Conservation (phyloP, 2,329 filamentous ascomycete genomes). For the Fusarium algeriense region DNA sequence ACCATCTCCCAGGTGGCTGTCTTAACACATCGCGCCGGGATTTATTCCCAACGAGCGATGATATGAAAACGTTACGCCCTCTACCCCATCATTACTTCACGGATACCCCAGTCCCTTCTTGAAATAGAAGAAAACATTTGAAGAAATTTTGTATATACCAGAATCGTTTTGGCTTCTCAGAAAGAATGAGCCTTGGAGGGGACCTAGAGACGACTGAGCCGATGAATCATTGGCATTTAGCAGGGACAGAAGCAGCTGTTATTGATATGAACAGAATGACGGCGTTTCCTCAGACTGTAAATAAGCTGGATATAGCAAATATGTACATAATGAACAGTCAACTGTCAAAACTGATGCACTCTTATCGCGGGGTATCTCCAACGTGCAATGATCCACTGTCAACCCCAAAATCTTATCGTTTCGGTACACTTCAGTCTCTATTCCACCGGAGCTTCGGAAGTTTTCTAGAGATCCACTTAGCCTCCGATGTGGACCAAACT, state of each 20-base stretch:
- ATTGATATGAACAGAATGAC: not conserved
- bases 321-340: not conserved
- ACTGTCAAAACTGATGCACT: not conserved
- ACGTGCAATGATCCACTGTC: not conserved
- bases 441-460: conserved; percentile 1
- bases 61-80: conserved; percentile 2
- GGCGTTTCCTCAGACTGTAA: not conserved
- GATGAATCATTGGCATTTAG: not conserved
- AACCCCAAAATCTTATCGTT: not conserved
- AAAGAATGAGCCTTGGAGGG: not conserved
- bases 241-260: not conserved
- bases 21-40: not conserved
- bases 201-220: too few species aligned
- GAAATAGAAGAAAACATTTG: not conserved
- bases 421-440: not conserved
- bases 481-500: not conserved
- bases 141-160: not conserved
- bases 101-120: not conserved
- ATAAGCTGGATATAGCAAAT: not conserved
- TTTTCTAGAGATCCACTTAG: not conserved
- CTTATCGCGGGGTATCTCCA: not conserved
- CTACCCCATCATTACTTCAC: not conserved
- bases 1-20: not conserved
- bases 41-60: conserved; percentile 4
- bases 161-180: not conserved